These are phyloP conservation scores for Berkeleyomyces rouxiae DNA, from an alignment of 2,329 filamentous ascomycete species.

Conservation along the genomic window DNA sequence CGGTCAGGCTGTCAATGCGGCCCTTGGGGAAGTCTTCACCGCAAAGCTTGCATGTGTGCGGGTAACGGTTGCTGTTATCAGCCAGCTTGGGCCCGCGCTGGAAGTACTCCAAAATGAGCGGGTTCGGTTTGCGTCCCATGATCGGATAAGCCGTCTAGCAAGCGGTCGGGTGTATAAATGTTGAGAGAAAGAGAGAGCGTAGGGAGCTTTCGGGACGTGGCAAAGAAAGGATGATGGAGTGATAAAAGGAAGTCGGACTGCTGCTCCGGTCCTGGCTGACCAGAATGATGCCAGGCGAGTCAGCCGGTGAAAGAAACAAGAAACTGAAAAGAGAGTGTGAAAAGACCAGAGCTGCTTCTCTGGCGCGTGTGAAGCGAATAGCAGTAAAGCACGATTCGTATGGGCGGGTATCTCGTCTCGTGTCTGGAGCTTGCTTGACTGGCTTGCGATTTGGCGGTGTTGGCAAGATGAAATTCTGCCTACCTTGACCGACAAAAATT, in stretches of 20 bases:
- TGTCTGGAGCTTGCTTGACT: not conserved
- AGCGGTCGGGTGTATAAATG: not conserved
- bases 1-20: conserved; percentile 64
- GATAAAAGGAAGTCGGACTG: not conserved
- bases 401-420: not conserved
- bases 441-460: conserved; percentile 2
- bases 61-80: conserved; percentile 81
- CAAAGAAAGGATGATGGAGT: not conserved
- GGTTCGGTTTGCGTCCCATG: conserved; percentile 75
- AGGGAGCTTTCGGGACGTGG: not conserved
- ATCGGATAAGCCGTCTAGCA: not conserved
- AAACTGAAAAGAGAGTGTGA: not conserved
- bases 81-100: conserved; percentile 70
- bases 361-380: not conserved
- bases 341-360: not conserved
- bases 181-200: not conserved
- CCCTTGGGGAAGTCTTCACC: conserved; percentile 84
- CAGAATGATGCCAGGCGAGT: not conserved
- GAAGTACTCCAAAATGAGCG: conserved; percentile 76
- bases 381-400: not conserved
- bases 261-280: not conserved
- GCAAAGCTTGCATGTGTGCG: conserved; percentile 77
- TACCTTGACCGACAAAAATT: conserved; percentile 26
- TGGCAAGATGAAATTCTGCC: conserved; percentile 22
- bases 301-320: not conserved